Evolutionary conservation across 1,284 basidiomycete species (phyloP).

Genomic region (Apiotrichum akiyoshidainum): DNA sequence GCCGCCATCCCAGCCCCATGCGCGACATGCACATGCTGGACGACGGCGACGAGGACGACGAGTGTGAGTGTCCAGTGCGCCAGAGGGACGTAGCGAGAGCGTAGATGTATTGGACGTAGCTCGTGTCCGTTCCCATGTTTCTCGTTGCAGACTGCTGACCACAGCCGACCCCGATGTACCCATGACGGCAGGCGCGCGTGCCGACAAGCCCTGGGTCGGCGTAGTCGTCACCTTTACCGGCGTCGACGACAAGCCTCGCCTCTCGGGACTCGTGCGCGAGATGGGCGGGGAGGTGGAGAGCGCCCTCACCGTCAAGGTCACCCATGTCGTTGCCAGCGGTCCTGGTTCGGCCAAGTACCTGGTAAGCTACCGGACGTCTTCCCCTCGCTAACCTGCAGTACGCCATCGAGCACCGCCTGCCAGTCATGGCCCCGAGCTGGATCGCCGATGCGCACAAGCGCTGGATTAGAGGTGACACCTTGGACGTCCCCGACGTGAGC

Average conservation of each 20-base stretch:
- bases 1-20: slow-evolving; percentile 12
- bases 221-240: slow-evolving; percentile 45
- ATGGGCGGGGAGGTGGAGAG: slow-evolving; percentile 40
- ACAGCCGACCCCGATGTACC: slow-evolving; percentile 23
- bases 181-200: not conserved
- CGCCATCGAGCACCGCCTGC: slow-evolving; percentile 41
- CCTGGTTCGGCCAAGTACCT: slow-evolving; percentile 41
- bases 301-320: slow-evolving; percentile 41
- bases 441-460: slow-evolving; percentile 31
- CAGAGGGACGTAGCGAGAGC: not conserved
- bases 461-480: slow-evolving; percentile 34
- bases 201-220: slow-evolving; percentile 34
- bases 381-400: slow-evolving; percentile 30
- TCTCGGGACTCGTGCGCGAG: slow-evolving; percentile 23
- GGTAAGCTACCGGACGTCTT: slow-evolving; percentile 3
- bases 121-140: not conserved
- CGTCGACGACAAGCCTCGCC: slow-evolving; percentile 40
- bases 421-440: slow-evolving; percentile 42
- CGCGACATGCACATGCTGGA: slow-evolving; percentile 4
- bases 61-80: slow-evolving; percentile 29
- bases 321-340: slow-evolving; percentile 40
- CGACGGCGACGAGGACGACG: slow-evolving; percentile 1
- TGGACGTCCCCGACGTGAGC: slow-evolving; percentile 28
- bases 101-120: not conserved
- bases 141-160: not conserved